Evolutionary conservation across 495 filamentous ascomycete genomes (phyloP).

Genomic region (Evansstolkia leycettana): DNA sequence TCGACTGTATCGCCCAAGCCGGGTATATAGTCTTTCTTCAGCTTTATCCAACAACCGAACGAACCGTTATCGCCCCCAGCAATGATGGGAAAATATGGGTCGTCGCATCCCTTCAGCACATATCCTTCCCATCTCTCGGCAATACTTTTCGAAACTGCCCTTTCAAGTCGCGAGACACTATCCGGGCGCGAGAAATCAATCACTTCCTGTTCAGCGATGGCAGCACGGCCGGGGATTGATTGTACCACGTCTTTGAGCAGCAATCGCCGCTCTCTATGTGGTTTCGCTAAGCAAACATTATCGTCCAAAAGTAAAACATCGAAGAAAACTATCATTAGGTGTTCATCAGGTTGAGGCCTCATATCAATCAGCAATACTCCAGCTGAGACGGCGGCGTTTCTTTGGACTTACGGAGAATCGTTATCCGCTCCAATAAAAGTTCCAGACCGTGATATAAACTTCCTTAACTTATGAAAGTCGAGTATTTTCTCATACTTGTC

Average conservation of each 20-base stretch:
- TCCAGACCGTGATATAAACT: constrained; percentile 65
- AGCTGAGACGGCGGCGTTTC: not conserved
- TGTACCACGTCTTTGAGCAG: constrained; percentile 46
- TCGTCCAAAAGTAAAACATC: constrained; percentile 66
- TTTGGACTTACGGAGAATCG: constrained; percentile 52
- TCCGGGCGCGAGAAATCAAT: constrained; percentile 44
- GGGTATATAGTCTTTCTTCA: constrained; percentile 85
- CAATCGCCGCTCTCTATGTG: constrained; percentile 47
- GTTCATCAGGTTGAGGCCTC: constrained; percentile 54
- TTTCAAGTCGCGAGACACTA: constrained; percentile 37
- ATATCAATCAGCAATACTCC: constrained; percentile 6
- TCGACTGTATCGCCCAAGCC: constrained; percentile 72
- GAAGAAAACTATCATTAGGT: constrained; percentile 76
- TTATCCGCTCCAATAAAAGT: constrained; percentile 50
- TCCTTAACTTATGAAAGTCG: constrained; percentile 69
- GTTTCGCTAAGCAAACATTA: constrained; percentile 44
- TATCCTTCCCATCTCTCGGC: constrained; percentile 58
- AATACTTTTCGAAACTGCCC: constrained; percentile 54
- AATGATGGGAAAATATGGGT: constrained; percentile 58
- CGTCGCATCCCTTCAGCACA: constrained; percentile 65
- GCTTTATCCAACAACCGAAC: constrained; percentile 55
- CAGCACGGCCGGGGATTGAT: constrained; percentile 43
- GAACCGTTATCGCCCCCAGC: constrained; percentile 14
- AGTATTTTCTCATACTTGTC: constrained; percentile 47
- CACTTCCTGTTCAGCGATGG: constrained; percentile 45